Conservation (phyloP, 331 rosid species). For the Erythrophleum ivorense region DNA sequence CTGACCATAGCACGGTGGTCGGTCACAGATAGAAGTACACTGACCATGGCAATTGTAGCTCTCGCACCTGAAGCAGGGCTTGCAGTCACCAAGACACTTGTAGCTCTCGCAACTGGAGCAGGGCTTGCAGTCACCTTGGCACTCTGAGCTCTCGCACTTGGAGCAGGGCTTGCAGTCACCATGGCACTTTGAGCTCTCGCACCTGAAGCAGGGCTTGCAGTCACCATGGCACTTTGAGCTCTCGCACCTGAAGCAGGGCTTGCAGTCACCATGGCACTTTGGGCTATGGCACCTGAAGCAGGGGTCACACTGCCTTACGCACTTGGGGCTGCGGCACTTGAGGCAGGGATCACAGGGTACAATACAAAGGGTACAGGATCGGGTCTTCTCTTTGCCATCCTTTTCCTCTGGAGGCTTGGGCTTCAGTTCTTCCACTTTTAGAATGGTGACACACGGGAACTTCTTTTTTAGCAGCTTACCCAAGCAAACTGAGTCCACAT, state of each 20-base stretch:
- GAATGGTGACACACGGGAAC: conserved; percentile 27
- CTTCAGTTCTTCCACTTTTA: conserved; percentile 39
- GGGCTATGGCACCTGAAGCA: not conserved
- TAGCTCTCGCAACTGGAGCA: not conserved
- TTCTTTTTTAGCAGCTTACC: conserved; percentile 41
- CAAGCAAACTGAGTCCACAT: conserved; percentile 38
- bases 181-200: too few relatives aligned
- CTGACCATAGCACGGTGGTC: not conserved
- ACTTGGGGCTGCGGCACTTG: not conserved
- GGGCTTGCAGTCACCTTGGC: not conserved
- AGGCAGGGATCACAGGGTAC: conserved; percentile 4
- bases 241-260: too few relatives aligned
- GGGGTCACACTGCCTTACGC: not conserved
- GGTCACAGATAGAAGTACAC: not conserved
- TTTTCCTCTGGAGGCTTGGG: conserved; percentile 19
- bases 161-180: not conserved
- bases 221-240: too few relatives aligned
- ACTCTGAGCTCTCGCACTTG: not conserved
- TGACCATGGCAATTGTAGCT: conserved; percentile 11
- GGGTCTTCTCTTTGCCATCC: not conserved
- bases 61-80: not conserved
- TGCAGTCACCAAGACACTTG: not conserved
- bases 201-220: too few relatives aligned
- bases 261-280: too few relatives aligned
- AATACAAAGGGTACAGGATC: not conserved